Evolutionary conservation across 805 yeast genomes (phyloP), one percentile per base, ranked within the genome.

Genomic region (Yarrowia sp.): DNA sequence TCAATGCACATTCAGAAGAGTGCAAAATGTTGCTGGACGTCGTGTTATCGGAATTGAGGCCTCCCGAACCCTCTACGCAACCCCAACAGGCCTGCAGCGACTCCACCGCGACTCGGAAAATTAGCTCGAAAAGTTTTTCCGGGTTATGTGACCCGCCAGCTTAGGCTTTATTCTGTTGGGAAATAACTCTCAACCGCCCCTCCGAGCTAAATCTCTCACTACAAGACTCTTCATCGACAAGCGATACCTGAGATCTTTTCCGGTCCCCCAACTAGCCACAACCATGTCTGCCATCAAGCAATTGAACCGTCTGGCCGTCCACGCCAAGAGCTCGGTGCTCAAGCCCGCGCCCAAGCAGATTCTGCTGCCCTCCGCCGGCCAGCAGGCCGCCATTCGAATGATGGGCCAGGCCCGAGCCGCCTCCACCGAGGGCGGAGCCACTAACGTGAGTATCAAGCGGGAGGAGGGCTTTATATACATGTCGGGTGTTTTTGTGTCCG

Each of bases 301-400:
- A 41, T 41, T 64, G 62, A 62, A 64, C 32, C 61, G 61, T 38
- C 47, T 55, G 47, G 61, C 65, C 46, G 61, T 59, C 42, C 16
- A 46, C 25, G 38, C 63, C 66, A 62, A 42, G 46, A 44, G 27
- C 58, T 42, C 55, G n/a, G 61, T 65, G 33, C 49, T 62, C 62
- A 63, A 62, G 31, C 66, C 64, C 29, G 56, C 64, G 53, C 9
- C 65, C 42, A 42, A 62, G 46, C 47, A 51, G 55, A 33, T 63
- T 13, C 47, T 59, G 33, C 46, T 58, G 55, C 65, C 67, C 33
- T 42, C 68, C n/a, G 62, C 62, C 18, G 71, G 70, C 59, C 69
- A 66, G 62, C 67, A 65, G 58, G 71, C 73, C 16, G 71, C 73
- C 33, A 59, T 71, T 65, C 66, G 72, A 63, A 70, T 70, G 62